A percentile compares a stretch with the other conserved stretches of the same genome.
phyloP scores from a whole-genome alignment of 371 early-diverging fungal species.

The Agmasoma carcini region DNA sequence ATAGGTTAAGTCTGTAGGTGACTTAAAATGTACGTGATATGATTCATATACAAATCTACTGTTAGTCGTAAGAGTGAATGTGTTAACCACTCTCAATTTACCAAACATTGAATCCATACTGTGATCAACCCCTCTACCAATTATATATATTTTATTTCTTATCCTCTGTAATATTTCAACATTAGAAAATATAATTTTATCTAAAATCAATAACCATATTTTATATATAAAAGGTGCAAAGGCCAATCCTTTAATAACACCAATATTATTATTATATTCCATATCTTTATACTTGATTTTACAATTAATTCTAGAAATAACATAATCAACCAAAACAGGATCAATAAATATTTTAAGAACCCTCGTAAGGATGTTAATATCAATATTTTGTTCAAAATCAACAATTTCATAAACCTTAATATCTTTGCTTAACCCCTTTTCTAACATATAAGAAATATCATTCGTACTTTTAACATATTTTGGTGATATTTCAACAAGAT shows the following conservation, averaged over 20 bases:
- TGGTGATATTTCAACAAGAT: too few species aligned
- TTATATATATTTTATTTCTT: too few species aligned
- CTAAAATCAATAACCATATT: constrained; percentile 59
- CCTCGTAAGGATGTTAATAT: constrained; percentile 79
- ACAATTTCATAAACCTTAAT: constrained; percentile 80
- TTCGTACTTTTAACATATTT: too few species aligned
- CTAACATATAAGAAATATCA: constrained; percentile 83
- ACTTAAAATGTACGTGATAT: too few species aligned
- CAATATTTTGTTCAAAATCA: constrained; percentile 82
- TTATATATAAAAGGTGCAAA: constrained; percentile 89
- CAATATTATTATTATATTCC: constrained; percentile 81
- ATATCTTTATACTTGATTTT: constrained; percentile 93
- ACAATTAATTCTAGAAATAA: constrained; percentile 89
- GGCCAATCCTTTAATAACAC: constrained; percentile 87
- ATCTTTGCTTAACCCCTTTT: constrained; percentile 88
- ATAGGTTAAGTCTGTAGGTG: too few species aligned
- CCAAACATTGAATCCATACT: too few species aligned
- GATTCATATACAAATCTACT: too few species aligned
- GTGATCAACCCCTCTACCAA: too few species aligned
- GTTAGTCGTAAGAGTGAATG: too few species aligned
- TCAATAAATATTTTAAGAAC: constrained; percentile 80
- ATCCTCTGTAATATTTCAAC: background rate
- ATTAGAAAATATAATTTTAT: background rate
- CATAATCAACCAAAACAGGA: constrained; percentile 91
- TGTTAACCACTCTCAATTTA: too few species aligned